phyloP scores from a whole-genome alignment of 2,329 filamentous ascomycete genomes.

The Sphaerulina musiva region DNA sequence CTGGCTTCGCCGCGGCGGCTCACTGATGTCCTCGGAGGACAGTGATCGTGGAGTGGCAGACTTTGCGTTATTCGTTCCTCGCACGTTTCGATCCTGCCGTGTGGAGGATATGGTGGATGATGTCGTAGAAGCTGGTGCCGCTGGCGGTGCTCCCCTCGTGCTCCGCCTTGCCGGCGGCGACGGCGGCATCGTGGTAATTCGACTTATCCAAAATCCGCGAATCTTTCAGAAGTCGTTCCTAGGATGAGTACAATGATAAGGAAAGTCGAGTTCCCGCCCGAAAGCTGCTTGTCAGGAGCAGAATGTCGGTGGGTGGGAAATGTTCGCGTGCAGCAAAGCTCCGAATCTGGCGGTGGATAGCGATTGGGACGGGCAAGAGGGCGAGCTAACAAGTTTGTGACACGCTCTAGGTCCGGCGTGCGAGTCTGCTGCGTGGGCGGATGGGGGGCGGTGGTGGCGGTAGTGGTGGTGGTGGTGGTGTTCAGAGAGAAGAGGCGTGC shows the following conservation, averaged over 20 bases:
- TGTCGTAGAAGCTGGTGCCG: constrained; percentile 66
- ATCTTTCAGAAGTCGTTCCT: not conserved
- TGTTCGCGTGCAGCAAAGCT: constrained; percentile 1
- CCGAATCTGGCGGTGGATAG: not conserved
- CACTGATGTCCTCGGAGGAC: constrained; percentile 60
- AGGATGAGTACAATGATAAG: not conserved
- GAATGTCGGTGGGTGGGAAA: not conserved
- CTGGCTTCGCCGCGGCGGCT: constrained; percentile 70
- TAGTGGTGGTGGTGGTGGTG: not conserved
- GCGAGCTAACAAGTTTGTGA: not conserved
- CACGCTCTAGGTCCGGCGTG: not conserved
- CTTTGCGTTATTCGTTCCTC: constrained; percentile 67
- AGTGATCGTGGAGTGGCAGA: constrained; percentile 67
- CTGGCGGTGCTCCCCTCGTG: constrained; percentile 58
- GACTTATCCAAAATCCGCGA: not conserved
- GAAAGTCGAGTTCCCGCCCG: not conserved
- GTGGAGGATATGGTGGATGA: constrained; percentile 63
- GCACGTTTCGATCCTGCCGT: constrained; percentile 64
- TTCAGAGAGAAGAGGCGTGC: not conserved
- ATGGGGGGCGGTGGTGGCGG: not conserved
- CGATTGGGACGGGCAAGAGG: not conserved
- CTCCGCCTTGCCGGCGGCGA: constrained; percentile 59
- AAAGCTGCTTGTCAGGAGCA: not conserved
- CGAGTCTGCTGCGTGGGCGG: not conserved
- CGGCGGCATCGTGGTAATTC: constrained; percentile 17